These are phyloP conservation scores for Ophiocordyceps camponoti-floridani DNA, from an alignment of 2,329 filamentous ascomycete genomes.

Conservation along the genomic window DNA sequence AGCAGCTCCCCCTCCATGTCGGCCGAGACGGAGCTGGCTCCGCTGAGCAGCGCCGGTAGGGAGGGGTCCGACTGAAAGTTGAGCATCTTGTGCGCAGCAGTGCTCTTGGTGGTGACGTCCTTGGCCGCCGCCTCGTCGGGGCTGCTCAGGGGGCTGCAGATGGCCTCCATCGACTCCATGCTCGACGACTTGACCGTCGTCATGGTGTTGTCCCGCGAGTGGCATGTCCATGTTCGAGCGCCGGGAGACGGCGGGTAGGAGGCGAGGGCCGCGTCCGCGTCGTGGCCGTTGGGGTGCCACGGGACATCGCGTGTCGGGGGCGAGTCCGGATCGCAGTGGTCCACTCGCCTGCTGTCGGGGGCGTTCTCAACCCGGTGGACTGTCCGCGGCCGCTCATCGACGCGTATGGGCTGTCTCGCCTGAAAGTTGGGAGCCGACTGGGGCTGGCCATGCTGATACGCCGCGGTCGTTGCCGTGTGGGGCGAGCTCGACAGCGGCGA, in stretches of 20 bases:
- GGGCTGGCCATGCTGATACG: slow-evolving; percentile 24
- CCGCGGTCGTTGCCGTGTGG: slow-evolving; percentile 12
- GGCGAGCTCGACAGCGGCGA: slow-evolving; percentile 21
- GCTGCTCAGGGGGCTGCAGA: slow-evolving; percentile 34
- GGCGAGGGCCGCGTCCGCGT: slow-evolving; percentile 11
- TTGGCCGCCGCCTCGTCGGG: slow-evolving; percentile 31
- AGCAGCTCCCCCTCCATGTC: slow-evolving; percentile 44
- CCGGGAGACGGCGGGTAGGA: slow-evolving; percentile 29
- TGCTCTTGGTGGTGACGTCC: slow-evolving; percentile 19
- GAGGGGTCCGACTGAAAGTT: slow-evolving; percentile 46
- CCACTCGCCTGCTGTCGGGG: slow-evolving; percentile 1
- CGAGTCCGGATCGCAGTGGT: background rate
- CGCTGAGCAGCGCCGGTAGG: slow-evolving; percentile 42
- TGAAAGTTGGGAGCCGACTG: slow-evolving; percentile 26
- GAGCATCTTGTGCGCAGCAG: slow-evolving; percentile 27
- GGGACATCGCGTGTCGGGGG: background rate
- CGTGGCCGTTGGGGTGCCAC: background rate
- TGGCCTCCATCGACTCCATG: slow-evolving; percentile 28
- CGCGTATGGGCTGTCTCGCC: slow-evolving; percentile 6
- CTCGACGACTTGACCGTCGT: slow-evolving; percentile 31
- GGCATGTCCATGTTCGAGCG: slow-evolving; percentile 17
- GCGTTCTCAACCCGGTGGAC: slow-evolving; percentile 23
- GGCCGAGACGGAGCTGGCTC: slow-evolving; percentile 45
- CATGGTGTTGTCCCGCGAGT: slow-evolving; percentile 21
- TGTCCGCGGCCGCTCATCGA: slow-evolving; percentile 28